Conservation (phyloP, 805 yeast species). For the Barnettozyma sucrosica region DNA sequence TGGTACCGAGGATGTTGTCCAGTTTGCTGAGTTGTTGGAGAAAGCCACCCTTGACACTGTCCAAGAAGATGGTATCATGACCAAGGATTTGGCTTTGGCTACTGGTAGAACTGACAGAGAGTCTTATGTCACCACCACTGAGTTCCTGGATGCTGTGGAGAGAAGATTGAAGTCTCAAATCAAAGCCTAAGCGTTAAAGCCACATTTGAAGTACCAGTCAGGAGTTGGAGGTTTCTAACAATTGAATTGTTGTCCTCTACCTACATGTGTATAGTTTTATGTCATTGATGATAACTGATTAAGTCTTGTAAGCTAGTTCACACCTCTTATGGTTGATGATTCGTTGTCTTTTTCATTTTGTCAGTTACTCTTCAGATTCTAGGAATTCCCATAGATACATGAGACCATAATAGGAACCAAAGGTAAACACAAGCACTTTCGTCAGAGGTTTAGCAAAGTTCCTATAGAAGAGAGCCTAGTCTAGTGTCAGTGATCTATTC, state of each 20-base stretch:
- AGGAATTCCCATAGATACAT: conserved; percentile 39
- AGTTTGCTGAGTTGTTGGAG: conserved; percentile 76
- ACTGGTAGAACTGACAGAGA: conserved; percentile 80
- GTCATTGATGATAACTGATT: background rate
- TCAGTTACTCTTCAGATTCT: conserved; percentile 25
- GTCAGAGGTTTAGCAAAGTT: conserved; percentile 41
- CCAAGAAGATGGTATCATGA: conserved; percentile 79
- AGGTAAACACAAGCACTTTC: conserved; percentile 39
- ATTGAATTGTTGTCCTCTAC: conserved; percentile 6
- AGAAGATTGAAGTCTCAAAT: conserved; percentile 39
- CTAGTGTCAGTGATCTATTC: background rate
- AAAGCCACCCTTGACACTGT: conserved; percentile 84
- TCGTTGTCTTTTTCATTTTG: background rate
- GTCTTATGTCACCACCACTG: conserved; percentile 84
- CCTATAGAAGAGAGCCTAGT: conserved; percentile 36
- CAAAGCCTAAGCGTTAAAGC: conserved; percentile 2
- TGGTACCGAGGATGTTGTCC: conserved; percentile 74
- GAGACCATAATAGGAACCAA: conserved; percentile 42
- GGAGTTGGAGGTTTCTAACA: background rate
- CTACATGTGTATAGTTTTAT: background rate
- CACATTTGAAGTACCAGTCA: background rate
- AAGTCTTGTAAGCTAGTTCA: background rate
- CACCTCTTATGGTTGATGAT: background rate
- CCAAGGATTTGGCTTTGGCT: conserved; percentile 91
- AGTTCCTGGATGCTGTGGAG: conserved; percentile 80